Evolutionary conservation across 768 basidiomycete species (phyloP).

Genomic region (Leccinum obscurum): DNA sequence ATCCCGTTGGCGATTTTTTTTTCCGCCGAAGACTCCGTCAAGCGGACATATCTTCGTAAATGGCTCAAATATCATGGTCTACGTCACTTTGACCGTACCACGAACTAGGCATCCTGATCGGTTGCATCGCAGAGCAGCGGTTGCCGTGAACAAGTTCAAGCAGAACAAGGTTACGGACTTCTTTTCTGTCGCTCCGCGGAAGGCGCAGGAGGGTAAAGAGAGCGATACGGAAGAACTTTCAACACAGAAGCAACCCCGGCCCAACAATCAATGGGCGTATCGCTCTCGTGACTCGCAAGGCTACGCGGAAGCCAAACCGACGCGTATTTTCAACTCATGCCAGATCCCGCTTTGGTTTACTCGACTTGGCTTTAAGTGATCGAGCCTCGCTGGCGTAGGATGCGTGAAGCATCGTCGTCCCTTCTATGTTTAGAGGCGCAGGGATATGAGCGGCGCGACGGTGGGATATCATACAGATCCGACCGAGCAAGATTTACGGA

Average conservation of each 20-base stretch:
- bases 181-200: constrained; percentile 47
- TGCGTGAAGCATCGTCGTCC: constrained; percentile 52
- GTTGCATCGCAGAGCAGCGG: constrained; percentile 88
- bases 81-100: constrained; percentile 85
- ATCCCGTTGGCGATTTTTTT: constrained; percentile 97
- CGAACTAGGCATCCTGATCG: constrained; percentile 97
- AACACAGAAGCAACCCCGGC: constrained; percentile 13
- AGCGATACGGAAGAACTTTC: constrained; percentile 68
- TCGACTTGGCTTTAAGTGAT: constrained; percentile 75
- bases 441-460: constrained; percentile 59
- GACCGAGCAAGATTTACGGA: constrained; percentile 71
- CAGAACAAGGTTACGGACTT: constrained; percentile 98
- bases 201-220: constrained; percentile 10
- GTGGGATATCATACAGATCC: constrained; percentile 94
- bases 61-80: constrained; percentile 96
- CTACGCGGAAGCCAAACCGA: constrained; percentile 55
- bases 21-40: constrained; percentile 89
- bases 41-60: constrained; percentile 86
- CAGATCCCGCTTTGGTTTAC: constrained; percentile 67
- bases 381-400: constrained; percentile 74
- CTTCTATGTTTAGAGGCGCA: constrained; percentile 72
- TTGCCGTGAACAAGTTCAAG: constrained; percentile 92
- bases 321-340: constrained; percentile 40
- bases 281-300: too few relatives aligned
- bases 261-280: too few relatives aligned